Conservation (phyloP, 176 grass and related monocot genomes). For the Avena sativa region DNA sequence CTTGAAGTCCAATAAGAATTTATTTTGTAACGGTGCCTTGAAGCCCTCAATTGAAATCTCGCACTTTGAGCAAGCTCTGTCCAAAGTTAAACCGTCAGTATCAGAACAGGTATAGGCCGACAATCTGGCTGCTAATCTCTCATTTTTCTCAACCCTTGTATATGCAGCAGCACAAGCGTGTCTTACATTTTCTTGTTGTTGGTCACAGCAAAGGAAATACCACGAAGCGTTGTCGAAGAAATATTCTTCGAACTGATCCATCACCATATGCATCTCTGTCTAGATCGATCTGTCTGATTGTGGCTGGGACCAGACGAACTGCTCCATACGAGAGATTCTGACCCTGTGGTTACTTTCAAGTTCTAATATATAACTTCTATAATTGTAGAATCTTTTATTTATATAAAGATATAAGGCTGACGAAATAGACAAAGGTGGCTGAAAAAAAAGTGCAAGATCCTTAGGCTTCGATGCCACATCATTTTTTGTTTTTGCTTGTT, state of each 20-base stretch:
- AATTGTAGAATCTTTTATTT: too few relatives aligned
- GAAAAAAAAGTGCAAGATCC: too few relatives aligned
- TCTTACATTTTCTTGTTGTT: constrained; percentile 20
- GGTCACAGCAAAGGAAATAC: constrained; percentile 57
- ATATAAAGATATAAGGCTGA: too few relatives aligned
- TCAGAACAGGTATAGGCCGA: constrained; percentile 59
- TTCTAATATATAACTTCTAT: too few relatives aligned
- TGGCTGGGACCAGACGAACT: not conserved
- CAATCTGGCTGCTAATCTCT: not conserved
- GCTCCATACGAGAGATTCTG: not conserved
- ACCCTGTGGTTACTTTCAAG: not conserved
- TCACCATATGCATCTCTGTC: not conserved
- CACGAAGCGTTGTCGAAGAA: constrained; percentile 48
- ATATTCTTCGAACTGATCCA: constrained; percentile 47
- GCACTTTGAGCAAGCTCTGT: constrained; percentile 70
- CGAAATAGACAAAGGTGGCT: too few relatives aligned
- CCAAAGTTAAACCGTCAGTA: constrained; percentile 70
- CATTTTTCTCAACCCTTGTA: not conserved
- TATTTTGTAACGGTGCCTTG: not conserved
- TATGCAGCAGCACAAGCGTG: not conserved
- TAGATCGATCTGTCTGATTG: not conserved
- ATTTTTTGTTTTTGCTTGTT: too few relatives aligned
- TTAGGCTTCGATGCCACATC: too few relatives aligned
- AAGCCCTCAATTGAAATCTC: constrained; percentile 43
- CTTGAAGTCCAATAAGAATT: too few relatives aligned